phyloP scores from a whole-genome alignment of 2,329 filamentous ascomycete species.

The Dothiorella sarmentorum region DNA sequence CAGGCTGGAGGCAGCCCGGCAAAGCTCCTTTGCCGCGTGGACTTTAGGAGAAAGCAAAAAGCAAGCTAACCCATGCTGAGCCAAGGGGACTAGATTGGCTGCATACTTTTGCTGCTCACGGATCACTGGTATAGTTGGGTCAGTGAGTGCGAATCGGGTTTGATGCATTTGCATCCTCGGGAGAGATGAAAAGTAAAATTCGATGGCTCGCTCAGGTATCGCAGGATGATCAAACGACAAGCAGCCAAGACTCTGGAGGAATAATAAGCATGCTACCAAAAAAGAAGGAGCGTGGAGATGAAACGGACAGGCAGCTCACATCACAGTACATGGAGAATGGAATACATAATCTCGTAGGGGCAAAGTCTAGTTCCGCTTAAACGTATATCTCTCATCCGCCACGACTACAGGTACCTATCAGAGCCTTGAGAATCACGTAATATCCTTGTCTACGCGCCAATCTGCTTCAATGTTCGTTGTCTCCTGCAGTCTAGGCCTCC shows the following conservation, averaged over 20 bases:
- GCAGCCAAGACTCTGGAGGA: background rate
- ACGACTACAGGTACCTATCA: background rate
- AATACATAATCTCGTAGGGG: background rate
- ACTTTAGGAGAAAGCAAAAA: background rate
- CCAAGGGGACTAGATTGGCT: no score
- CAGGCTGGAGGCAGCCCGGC: background rate
- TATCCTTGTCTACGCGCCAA: background rate
- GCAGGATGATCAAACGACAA: background rate
- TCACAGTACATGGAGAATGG: background rate
- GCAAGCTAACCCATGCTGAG: background rate
- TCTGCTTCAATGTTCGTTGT: background rate
- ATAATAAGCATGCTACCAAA: background rate
- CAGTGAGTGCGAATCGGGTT: background rate
- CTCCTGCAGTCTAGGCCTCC: background rate
- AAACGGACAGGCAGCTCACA: background rate
- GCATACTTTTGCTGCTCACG: background rate
- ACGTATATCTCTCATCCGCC: background rate
- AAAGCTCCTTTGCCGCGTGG: background rate
- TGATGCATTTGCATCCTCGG: background rate
- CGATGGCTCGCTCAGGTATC: background rate
- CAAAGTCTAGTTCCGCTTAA: background rate
- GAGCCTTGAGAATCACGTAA: background rate
- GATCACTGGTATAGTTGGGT: background rate
- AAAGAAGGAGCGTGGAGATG: no score
- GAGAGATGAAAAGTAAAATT: background rate